Base-by-base conservation (phyloP, 1,284 basidiomycete species). In the Athelia psychrophila region DNA sequence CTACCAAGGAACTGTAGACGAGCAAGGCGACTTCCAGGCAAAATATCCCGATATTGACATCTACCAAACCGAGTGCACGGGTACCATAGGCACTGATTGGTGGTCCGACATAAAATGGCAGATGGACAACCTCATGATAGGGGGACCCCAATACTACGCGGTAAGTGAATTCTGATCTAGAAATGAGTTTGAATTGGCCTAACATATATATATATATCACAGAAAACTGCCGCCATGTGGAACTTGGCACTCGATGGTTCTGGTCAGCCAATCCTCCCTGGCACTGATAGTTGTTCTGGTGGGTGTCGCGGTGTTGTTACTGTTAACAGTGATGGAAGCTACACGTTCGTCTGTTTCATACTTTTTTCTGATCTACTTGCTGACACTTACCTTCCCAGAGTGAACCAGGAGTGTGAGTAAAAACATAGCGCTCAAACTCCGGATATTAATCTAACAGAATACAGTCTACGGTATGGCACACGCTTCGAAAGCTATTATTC, bases 81-180 rank as follows among this genome's bases (percentile, higher is more conserved):
- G 79, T n/a, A 30, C 27, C 27, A 6, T 74, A 46, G 76, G 76
- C 23, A 79, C 78, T n/a, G 86, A 90, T 63, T 90, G 86, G 86
- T 91, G 87, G 86, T 73, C 68, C 51, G 85, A 89, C 57, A 83
- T 88, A 65, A 88, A 88, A 76, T 30, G 27, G 27, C 13, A 30
- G 6, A 30, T 30, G 27, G 27, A 30, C 13, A 30, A 30, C 13
- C 27, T 30, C n/a, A n/a, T n/a, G n/a, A n/a, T n/a, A n/a, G n/a
- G 18, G 48, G 49, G 52, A 6, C 16, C 18, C n/a, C 12, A 35
- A 12, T 35, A 12, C 33, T 18, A 12, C 12, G 24, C 4, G 44
- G 4, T n/a, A n/a, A n/a, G n/a, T n/a, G n/a, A n/a, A n/a, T n/a
- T n/a, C n/a, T n/a, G n/a, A n/a, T 44, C 6, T 19, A 10, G 38